Percentiles rank a stretch among this genome's conserved stretches.
phyloP scores from a whole-genome alignment of 2,329 filamentous ascomycete species.

The Sporothrix euskadiensis region DNA sequence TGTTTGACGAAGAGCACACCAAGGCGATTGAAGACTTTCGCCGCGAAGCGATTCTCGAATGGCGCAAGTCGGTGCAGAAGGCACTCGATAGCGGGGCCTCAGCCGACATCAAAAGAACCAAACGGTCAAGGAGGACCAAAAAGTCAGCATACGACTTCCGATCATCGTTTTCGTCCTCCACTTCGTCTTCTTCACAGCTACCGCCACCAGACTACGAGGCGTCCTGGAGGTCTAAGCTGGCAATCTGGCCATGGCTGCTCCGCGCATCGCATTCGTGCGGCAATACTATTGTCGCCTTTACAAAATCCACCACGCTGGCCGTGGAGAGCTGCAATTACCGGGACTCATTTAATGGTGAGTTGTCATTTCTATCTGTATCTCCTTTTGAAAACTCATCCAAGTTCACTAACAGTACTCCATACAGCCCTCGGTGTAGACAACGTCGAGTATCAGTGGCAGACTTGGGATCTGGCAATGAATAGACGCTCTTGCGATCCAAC shows the following conservation, averaged over 20 bases:
- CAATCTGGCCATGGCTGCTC: slow-evolving; percentile 24
- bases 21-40: slow-evolving; percentile 9
- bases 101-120: not conserved
- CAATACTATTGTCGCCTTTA: slow-evolving; percentile 6
- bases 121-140: not conserved
- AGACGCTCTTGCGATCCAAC: not conserved
- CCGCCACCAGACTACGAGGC: slow-evolving; percentile 31
- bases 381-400: not conserved
- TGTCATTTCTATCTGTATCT: no score
- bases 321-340: slow-evolving; percentile 7
- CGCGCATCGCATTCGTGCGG: slow-evolving; percentile 17
- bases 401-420: not conserved
- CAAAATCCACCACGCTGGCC: slow-evolving; percentile 19
- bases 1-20: not conserved
- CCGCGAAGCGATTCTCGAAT: slow-evolving; percentile 13
- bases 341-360: slow-evolving; percentile 18
- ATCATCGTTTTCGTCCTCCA: slow-evolving; percentile 18
- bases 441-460: slow-evolving; percentile 27
- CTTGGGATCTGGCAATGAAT: not conserved
- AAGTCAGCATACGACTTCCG: not conserved
- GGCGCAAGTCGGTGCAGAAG: slow-evolving; percentile 18
- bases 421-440: slow-evolving; percentile 25
- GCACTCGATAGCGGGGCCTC: not conserved
- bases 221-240: slow-evolving; percentile 18
- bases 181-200: not conserved